Evolutionary conservation across 768 basidiomycete species (phyloP).

Genomic region (Crepidotus variabilis): DNA sequence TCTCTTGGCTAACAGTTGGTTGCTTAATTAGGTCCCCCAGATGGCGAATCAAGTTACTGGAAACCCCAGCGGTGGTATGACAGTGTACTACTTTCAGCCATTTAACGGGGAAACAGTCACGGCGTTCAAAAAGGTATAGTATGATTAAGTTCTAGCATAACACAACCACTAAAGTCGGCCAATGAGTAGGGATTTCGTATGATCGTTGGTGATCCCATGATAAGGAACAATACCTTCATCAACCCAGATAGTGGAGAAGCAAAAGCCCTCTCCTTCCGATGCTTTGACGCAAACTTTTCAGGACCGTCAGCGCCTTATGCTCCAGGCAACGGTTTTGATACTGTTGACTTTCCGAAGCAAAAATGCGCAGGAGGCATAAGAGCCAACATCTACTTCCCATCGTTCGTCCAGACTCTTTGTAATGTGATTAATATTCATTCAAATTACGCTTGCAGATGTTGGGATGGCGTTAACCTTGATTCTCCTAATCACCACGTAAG

Average conservation of each 20-base stretch:
- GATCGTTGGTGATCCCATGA: constrained; percentile 17
- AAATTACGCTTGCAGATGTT: constrained; percentile 11
- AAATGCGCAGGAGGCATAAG: constrained; percentile 17
- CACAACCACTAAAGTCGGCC: background rate
- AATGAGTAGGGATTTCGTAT: constrained; percentile 18
- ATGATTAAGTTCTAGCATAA: background rate
- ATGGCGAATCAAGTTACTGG: constrained; percentile 17
- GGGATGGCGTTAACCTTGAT: constrained; percentile 20
- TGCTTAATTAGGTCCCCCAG: constrained; percentile 2
- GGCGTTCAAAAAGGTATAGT: background rate
- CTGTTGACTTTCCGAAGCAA: constrained; percentile 11
- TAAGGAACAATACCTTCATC: constrained; percentile 6
- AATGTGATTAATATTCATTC: background rate
- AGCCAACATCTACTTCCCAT: constrained; percentile 18
- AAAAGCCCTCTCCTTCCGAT: constrained; percentile 10
- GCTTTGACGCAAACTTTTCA: constrained; percentile 8
- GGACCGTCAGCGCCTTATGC: constrained; percentile 7
- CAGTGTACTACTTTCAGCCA: constrained; percentile 18
- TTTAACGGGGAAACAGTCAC: constrained; percentile 2
- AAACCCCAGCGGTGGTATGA: constrained; percentile 19
- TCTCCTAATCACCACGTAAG: constrained; percentile 10
- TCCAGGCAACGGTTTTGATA: constrained; percentile 6
- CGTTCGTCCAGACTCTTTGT: background rate
- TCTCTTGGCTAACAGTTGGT: background rate
- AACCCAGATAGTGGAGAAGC: background rate